Conservation (phyloP, 352 stramenopile species). For the Globisporangium polare region DNA sequence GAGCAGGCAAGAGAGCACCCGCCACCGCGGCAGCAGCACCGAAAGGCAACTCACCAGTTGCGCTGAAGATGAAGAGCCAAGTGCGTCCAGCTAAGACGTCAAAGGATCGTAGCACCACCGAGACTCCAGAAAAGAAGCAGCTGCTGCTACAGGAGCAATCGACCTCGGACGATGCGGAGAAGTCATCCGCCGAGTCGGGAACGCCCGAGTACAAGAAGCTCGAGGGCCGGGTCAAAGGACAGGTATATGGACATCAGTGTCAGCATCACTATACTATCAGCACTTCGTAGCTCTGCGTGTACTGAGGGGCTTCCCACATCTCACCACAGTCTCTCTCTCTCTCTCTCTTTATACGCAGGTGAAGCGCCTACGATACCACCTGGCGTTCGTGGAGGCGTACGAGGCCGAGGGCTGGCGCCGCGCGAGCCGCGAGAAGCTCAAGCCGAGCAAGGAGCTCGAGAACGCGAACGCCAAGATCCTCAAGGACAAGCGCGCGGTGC, state of each 20-base stretch:
- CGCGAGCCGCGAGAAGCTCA: constrained; percentile 74
- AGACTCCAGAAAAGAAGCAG: not conserved
- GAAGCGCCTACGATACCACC: constrained; percentile 49
- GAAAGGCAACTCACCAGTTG: not conserved
- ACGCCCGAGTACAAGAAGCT: constrained; percentile 15
- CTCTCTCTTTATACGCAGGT: constrained; percentile 21
- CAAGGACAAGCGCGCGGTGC: constrained; percentile 45
- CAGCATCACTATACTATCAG: not conserved
- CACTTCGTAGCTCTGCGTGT: not conserved
- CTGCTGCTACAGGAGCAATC: not conserved
- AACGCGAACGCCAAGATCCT: constrained; percentile 46
- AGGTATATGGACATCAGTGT: not conserved
- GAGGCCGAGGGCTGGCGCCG: constrained; percentile 78
- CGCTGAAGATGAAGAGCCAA: not conserved
- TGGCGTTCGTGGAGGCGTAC: constrained; percentile 84
- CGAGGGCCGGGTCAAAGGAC: constrained; percentile 7
- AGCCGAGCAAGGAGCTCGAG: constrained; percentile 70
- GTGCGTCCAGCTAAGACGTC: not conserved
- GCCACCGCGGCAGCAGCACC: not conserved
- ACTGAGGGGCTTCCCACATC: not conserved
- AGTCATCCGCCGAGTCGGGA: not conserved
- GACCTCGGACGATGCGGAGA: not conserved
- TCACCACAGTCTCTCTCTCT: not conserved
- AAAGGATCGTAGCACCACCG: not conserved
- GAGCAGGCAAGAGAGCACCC: not conserved